Conservation (phyloP, 106 monocot species). For the Dioscorea dumetorum region DNA sequence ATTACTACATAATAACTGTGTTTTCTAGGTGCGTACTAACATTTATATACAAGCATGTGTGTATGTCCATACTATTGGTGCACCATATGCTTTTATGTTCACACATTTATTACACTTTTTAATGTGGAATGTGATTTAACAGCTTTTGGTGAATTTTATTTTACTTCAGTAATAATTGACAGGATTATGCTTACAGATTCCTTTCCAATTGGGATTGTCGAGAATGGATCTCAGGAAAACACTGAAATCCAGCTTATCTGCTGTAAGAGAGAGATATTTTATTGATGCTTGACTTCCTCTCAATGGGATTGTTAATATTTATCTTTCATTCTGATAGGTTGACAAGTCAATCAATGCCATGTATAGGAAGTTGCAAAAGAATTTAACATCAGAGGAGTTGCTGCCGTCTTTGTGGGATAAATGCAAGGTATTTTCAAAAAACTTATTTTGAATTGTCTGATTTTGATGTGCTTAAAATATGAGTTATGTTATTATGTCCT, state of each 20-base stretch:
- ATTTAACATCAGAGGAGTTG: conserved; percentile 83
- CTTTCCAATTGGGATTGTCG: conserved; percentile 88
- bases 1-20: too few relatives aligned
- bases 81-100: too few relatives aligned
- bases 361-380: conserved; percentile 88
- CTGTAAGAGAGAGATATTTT: conserved; percentile 46
- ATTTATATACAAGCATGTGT: too few relatives aligned
- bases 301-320: background rate
- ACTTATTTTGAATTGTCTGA: too few relatives aligned
- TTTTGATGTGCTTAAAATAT: too few relatives aligned
- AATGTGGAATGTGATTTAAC: too few relatives aligned
- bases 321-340: conserved; percentile 37
- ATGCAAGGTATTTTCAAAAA: conserved; percentile 64
- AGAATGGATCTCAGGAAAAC: conserved; percentile 83
- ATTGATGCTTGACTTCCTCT: conserved; percentile 2
- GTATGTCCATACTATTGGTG: too few relatives aligned
- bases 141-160: too few relatives aligned
- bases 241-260: conserved; percentile 78
- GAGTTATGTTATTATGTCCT: too few relatives aligned
- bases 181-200: conserved; percentile 44
- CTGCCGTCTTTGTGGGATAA: conserved; percentile 97
- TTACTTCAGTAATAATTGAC: too few relatives aligned
- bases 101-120: too few relatives aligned
- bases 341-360: conserved; percentile 76
- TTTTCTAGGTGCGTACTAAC: too few relatives aligned